Percentiles rank a stretch among this genome's conserved stretches.
Evolutionary conservation across 108 stramenopile genomes (phyloP).

Genomic region (Cyclotella kingstonii): DNA sequence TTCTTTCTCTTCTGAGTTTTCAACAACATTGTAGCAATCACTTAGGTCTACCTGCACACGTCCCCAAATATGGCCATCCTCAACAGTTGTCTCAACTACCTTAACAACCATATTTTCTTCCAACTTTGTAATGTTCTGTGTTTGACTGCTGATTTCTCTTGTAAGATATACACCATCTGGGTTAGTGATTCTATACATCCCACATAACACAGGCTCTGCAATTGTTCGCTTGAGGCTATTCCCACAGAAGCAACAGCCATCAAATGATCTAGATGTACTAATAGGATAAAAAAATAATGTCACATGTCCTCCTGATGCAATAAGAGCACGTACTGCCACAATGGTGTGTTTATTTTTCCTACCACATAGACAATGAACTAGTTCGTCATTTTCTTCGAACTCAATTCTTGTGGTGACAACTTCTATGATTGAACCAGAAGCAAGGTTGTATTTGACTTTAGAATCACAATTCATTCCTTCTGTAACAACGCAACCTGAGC

Average conservation of each 20-base stretch:
- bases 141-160: not conserved
- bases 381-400: conserved; percentile 16
- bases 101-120: not conserved
- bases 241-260: conserved; percentile 15
- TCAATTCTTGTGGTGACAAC: conserved; percentile 35
- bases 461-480: conserved; percentile 13
- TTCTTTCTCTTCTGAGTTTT: not conserved
- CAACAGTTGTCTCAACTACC: conserved; percentile 8
- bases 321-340: conserved; percentile 25
- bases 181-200: conserved; percentile 13
- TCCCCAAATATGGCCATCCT: conserved; percentile 12
- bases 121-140: conserved; percentile 2
- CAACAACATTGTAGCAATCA: no score
- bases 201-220: conserved; percentile 16
- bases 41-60: conserved; percentile 2
- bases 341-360: conserved; percentile 8
- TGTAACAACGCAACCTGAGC: conserved; percentile 8
- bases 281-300: conserved; percentile 12
- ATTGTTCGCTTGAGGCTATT: not conserved
- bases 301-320: conserved; percentile 23
- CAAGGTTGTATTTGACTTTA: conserved; percentile 15
- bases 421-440: conserved; percentile 28
- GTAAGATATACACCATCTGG: conserved; percentile 15
- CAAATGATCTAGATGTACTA: not conserved
- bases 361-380: conserved; percentile 11